phyloP scores from a whole-genome alignment of 2,329 filamentous ascomycete genomes.

The Zasmidium angulare region DNA sequence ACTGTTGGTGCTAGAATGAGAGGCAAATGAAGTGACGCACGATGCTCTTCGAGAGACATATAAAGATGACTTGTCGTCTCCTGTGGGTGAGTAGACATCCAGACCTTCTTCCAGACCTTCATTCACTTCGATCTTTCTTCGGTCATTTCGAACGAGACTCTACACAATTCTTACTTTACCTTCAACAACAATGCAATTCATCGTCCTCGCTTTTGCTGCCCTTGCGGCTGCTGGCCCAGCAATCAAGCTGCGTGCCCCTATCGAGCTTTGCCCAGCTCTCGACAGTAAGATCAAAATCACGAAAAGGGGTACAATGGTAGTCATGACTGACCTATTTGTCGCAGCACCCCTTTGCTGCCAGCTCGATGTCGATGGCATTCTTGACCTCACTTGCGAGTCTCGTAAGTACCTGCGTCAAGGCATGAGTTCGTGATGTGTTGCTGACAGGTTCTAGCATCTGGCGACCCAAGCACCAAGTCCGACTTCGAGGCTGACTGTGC shows the following conservation, averaged over 20 bases:
- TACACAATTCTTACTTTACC: neutral
- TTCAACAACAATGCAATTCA: constrained; percentile 17
- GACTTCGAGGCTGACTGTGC: constrained; percentile 13
- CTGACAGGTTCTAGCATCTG: constrained; percentile 9
- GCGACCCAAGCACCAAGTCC: neutral
- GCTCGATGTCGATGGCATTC: constrained; percentile 14
- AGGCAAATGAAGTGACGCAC: neutral
- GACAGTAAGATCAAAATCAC: neutral
- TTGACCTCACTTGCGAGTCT: constrained; percentile 13
- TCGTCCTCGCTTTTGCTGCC: constrained; percentile 14
- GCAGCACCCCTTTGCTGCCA: constrained; percentile 17
- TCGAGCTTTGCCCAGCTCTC: constrained; percentile 14
- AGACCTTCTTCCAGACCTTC: neutral
- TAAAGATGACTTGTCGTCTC: neutral
- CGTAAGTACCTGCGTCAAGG: constrained; percentile 5
- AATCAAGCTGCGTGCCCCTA: constrained; percentile 6
- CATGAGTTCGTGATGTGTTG: neutral
- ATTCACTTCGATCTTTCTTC: neutral
- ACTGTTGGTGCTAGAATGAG: neutral
- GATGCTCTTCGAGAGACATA: neutral
- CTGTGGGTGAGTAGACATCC: neutral
- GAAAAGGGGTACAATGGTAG: no score
- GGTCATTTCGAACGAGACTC: neutral
- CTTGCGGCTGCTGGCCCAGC: constrained; percentile 15
- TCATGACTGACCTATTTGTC: no score